These are phyloP conservation scores for Lojkania enalia DNA, from an alignment of 2,329 filamentous ascomycete species.

Conservation along the genomic window DNA sequence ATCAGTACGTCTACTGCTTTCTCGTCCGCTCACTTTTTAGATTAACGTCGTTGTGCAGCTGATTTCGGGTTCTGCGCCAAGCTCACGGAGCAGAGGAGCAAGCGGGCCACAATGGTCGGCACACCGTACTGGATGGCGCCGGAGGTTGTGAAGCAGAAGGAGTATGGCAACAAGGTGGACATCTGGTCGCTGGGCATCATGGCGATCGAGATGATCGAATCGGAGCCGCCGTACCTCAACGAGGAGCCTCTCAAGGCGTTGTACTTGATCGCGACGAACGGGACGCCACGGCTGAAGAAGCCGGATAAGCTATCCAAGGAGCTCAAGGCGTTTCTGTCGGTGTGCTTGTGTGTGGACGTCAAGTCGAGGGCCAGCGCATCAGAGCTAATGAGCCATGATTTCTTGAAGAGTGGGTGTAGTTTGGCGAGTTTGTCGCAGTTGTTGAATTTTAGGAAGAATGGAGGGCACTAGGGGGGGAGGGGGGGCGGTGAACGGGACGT, in stretches of 20 bases:
- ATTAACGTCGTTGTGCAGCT: constrained; percentile 57
- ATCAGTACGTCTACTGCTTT: constrained; percentile 71
- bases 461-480: constrained; percentile 53
- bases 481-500: no score
- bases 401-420: constrained; percentile 88
- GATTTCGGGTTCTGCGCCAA: constrained; percentile 99
- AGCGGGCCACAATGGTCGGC: constrained; percentile 98
- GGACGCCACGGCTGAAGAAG: constrained; percentile 95
- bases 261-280: constrained; percentile 97
- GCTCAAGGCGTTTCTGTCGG: constrained; percentile 93
- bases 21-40: constrained; percentile 4
- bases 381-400: constrained; percentile 89
- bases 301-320: constrained; percentile 98
- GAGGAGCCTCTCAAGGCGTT: constrained; percentile 97
- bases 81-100: constrained; percentile 93
- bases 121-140: constrained; percentile 99
- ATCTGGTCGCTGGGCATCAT: constrained; percentile 99
- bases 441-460: constrained; percentile 78
- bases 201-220: constrained; percentile 99
- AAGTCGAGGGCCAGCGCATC: constrained; percentile 89
- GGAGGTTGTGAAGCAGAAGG: constrained; percentile 98
- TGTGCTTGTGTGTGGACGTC: constrained; percentile 95
- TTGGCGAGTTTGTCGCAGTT: constrained; percentile 82
- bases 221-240: constrained; percentile 95
- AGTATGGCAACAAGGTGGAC: constrained; percentile 97